phyloP scores from a whole-genome alignment of 306 rosid genomes.

The Vigna unguiculata region DNA sequence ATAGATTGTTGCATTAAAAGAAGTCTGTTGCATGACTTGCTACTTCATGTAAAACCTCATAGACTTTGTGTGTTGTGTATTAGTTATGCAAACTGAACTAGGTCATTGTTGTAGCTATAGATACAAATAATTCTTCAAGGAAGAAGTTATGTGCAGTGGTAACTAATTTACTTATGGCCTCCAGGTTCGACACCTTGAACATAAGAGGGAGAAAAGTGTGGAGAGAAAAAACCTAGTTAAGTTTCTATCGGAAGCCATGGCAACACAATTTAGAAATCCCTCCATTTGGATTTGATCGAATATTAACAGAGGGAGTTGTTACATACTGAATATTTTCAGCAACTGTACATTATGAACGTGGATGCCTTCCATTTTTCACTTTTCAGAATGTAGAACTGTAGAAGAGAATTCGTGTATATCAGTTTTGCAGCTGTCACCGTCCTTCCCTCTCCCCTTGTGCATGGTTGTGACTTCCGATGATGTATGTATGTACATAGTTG shows the following conservation, averaged over 20 bases:
- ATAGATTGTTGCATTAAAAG: not conserved
- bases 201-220: constrained; percentile 79
- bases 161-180: constrained; percentile 38
- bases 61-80: not conserved
- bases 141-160: not conserved
- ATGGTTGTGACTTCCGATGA: constrained; percentile 19
- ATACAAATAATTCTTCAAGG: constrained; percentile 8
- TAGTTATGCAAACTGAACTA: constrained; percentile 30
- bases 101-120: constrained; percentile 5
- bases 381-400: not conserved
- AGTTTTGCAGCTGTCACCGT: constrained; percentile 36
- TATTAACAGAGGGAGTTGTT: constrained; percentile 31
- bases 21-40: constrained; percentile 24
- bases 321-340: constrained; percentile 13
- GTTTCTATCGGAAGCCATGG: constrained; percentile 77
- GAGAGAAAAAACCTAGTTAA: constrained; percentile 64
- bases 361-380: constrained; percentile 19
- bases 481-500: constrained; percentile 45
- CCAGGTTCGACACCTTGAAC: constrained; percentile 94
- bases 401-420: constrained; percentile 31
- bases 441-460: not conserved
- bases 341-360: constrained; percentile 13
- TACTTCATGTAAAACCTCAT: constrained; percentile 14
- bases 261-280: constrained; percentile 82
- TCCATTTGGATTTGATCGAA: constrained; percentile 69